A percentile compares a stretch with the other conserved stretches of the same genome.
phyloP scores from a whole-genome alignment of 345 rosid genomes.

The Syzygium aromaticum region DNA sequence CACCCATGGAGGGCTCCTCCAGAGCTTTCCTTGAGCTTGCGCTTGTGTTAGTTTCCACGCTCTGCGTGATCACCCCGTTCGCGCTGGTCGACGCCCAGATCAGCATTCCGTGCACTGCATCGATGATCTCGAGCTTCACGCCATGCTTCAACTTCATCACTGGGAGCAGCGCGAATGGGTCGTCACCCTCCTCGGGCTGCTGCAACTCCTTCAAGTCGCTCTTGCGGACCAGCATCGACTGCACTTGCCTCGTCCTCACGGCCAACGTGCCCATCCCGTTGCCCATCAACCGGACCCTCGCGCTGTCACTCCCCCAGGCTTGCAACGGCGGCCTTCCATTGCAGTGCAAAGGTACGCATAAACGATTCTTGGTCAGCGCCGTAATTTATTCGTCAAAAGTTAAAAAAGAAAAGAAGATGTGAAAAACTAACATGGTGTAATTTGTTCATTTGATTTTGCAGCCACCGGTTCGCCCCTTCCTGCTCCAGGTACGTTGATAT shows the following conservation, averaged over 20 bases:
- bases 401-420: not conserved
- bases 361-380: not conserved
- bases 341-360: slow-evolving; percentile 57
- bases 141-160: slow-evolving; percentile 79
- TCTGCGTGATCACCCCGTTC: not conserved
- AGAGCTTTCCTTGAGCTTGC: not conserved
- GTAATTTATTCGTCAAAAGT: not conserved
- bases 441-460: slow-evolving; percentile 14
- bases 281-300: slow-evolving; percentile 51
- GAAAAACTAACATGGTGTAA: not conserved
- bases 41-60: not conserved
- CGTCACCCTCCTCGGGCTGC: slow-evolving; percentile 53
- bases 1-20: not conserved
- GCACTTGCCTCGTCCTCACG: slow-evolving; percentile 59
- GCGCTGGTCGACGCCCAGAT: slow-evolving; percentile 44
- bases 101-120: slow-evolving; percentile 66
- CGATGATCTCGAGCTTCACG: slow-evolving; percentile 69
- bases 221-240: slow-evolving; percentile 38
- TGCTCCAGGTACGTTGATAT: slow-evolving; percentile 52
- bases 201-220: slow-evolving; percentile 51
- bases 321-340: slow-evolving; percentile 57
- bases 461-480: slow-evolving; percentile 82
- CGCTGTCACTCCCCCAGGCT: slow-evolving; percentile 60
- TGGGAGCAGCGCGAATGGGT: slow-evolving; percentile 54
- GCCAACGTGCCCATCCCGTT: slow-evolving; percentile 73